Percentiles rank a stretch among this genome's conserved stretches.
phyloP scores from a whole-genome alignment of 495 filamentous ascomycete genomes.

The Aspergillus mulundensis region DNA sequence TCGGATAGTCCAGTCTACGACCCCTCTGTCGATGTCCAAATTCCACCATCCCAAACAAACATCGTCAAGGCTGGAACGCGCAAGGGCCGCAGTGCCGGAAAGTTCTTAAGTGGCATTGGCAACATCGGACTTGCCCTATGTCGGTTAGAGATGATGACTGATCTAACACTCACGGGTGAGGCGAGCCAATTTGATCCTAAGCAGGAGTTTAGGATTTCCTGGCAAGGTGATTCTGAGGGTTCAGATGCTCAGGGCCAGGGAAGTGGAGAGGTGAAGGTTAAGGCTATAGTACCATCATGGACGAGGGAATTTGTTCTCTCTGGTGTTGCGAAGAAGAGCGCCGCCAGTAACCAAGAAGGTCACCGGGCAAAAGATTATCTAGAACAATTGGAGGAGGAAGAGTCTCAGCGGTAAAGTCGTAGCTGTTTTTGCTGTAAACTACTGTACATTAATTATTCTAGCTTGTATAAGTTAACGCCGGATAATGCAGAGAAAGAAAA shows the following conservation, averaged over 20 bases:
- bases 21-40: conserved; percentile 25
- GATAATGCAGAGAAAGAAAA: conserved; percentile 3
- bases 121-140: conserved; percentile 89
- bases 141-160: conserved; percentile 85
- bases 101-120: conserved; percentile 68
- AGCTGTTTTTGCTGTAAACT: conserved; percentile 14
- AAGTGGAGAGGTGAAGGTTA: conserved; percentile 56
- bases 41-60: conserved; percentile 34
- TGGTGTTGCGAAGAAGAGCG: conserved; percentile 25
- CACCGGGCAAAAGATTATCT: conserved; percentile 36
- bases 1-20: conserved; percentile 51
- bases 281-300: conserved; percentile 88
- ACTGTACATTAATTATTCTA: conserved; percentile 21
- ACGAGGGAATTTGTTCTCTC: conserved; percentile 40
- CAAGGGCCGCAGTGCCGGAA: conserved; percentile 68
- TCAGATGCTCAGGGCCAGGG: conserved; percentile 26
- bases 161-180: conserved; percentile 61
- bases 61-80: conserved; percentile 45
- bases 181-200: conserved; percentile 48
- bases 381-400: conserved; percentile 41
- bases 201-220: conserved; percentile 53
- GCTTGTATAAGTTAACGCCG: conserved; percentile 15
- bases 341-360: conserved; percentile 18
- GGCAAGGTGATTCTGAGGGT: conserved; percentile 32
- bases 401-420: conserved; percentile 26